Evolutionary conservation across 2,329 filamentous ascomycete species (phyloP).

Genomic region (Fusarium penzigii): DNA sequence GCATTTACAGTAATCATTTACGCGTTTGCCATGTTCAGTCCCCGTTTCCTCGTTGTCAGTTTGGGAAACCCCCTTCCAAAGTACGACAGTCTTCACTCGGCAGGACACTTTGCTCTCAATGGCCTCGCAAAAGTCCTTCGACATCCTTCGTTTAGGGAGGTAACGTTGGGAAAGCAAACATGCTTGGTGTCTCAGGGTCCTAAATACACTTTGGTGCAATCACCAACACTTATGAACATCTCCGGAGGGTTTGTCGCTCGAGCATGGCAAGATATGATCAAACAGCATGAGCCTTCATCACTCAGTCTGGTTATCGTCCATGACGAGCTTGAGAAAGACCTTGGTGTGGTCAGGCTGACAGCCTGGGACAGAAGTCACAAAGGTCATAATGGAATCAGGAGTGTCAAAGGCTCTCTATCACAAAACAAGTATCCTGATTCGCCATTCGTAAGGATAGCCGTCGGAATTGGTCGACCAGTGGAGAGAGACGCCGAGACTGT

Average conservation of each 20-base stretch:
- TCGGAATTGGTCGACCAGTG: slow-evolving; percentile 85
- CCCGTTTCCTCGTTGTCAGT: slow-evolving; percentile 75
- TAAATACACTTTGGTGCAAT: slow-evolving; percentile 71
- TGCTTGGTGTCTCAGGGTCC: slow-evolving; percentile 49
- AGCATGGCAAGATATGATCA: slow-evolving; percentile 63
- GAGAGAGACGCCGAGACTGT: slow-evolving; percentile 69
- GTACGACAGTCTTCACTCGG: slow-evolving; percentile 79
- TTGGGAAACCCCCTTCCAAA: slow-evolving; percentile 83
- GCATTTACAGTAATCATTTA: slow-evolving; percentile 2
- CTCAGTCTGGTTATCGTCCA: slow-evolving; percentile 74
- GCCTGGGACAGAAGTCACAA: slow-evolving; percentile 64
- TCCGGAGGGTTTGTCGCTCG: slow-evolving; percentile 70
- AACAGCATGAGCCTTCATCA: slow-evolving; percentile 32
- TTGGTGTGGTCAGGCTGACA: slow-evolving; percentile 68
- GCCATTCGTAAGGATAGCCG: slow-evolving; percentile 62
- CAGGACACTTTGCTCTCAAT: slow-evolving; percentile 77
- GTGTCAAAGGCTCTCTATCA: slow-evolving; percentile 55
- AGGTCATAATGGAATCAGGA: slow-evolving; percentile 77
- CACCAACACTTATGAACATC: slow-evolving; percentile 79
- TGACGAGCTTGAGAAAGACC: slow-evolving; percentile 77
- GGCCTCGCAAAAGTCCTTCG: slow-evolving; percentile 50
- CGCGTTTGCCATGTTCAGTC: slow-evolving; percentile 36
- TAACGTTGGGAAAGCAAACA: slow-evolving; percentile 51
- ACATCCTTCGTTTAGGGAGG: slow-evolving; percentile 51
- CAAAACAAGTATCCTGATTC: slow-evolving; percentile 42